Evolutionary conservation across 208 protist genomes (phyloP), one percentile per base, ranked within the genome.

Genomic region (Vickermania spadyakhi): DNA sequence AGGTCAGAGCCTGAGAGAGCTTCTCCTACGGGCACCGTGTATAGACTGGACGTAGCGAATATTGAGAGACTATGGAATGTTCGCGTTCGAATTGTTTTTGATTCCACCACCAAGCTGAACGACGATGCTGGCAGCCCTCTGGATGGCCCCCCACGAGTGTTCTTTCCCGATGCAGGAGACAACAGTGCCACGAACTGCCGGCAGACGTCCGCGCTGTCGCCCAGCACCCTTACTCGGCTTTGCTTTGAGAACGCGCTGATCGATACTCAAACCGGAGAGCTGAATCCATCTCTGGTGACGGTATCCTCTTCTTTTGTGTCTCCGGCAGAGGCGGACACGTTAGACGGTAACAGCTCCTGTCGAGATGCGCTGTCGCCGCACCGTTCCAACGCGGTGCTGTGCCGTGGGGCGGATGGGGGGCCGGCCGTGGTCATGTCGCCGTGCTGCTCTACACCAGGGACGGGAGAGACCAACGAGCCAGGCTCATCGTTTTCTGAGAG

Each of bases 41-140:
- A 36, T 23, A 29, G 58, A 42, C 30, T 60, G 11, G 59, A 56
- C 28, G 67, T 60, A 11, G 28, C 66, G n/a, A 55, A 66, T 13
- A 51, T 62, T n/a, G 55, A 66, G 45, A 14, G 52, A 28, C 49
- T 68, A 1, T 18, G 64, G 52, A 64, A 30, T 14, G 36, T 66
- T 31, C 62, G 54, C 4, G 53, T 66, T 3, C n/a, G 30, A 3
- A 45, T 66, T 13, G n/a, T 28, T 14, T 64, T 66, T 28, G 21
- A 5, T 54, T 5, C 29, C n/a, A 7, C 21, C 3, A 7, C 30
- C 52, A 52, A 53, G 11, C 23, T 22, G 18, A 31, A 56, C 23
- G 11, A 3, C 7, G 11, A 3, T 5, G n/a, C 18, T 21, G 36
- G 36, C 7, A n/a, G 36, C 18, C 36, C 36, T 18, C 18, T 45